These are phyloP conservation scores for Gossypium thurberi DNA, from an alignment of 345 rosid genomes.

Conservation along the genomic window DNA sequence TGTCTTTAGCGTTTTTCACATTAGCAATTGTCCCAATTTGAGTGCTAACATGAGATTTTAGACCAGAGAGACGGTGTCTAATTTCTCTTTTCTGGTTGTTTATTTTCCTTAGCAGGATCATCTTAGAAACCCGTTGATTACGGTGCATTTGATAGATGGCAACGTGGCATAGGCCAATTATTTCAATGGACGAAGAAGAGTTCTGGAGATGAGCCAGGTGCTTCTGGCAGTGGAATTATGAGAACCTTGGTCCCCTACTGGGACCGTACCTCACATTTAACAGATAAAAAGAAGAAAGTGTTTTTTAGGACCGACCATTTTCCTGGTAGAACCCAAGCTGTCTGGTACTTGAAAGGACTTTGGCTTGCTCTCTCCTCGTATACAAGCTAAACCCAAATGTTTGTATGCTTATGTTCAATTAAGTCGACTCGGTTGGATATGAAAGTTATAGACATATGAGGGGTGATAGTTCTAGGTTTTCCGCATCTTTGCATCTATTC, in stretches of 20 bases:
- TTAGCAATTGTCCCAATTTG: no score
- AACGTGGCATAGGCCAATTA: constrained; percentile 35
- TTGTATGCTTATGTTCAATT: not conserved
- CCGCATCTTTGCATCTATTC: no score
- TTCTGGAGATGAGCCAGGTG: constrained; percentile 34
- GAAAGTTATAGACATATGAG: no score
- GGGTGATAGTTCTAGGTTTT: no score
- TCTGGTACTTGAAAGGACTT: constrained; percentile 82
- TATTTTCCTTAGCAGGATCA: not conserved
- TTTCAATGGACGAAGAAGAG: constrained; percentile 57
- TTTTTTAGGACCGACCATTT: not conserved
- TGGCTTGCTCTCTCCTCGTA: constrained; percentile 27
- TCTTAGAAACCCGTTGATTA: not conserved
- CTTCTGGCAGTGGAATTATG: constrained; percentile 71
- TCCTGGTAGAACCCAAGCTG: constrained; percentile 71
- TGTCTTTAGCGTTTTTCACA: no score
- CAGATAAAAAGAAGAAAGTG: not conserved
- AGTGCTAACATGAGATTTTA: no score
- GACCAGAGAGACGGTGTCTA: no score
- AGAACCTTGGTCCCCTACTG: constrained; percentile 56
- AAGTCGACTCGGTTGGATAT: no score
- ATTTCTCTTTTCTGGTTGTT: no score
- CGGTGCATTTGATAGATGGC: not conserved
- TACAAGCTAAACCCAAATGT: not conserved
- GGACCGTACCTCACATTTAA: not conserved